These are phyloP conservation scores for Dioscorea cayenensis DNA, from an alignment of 116 monocot genomes.

Conservation along the genomic window DNA sequence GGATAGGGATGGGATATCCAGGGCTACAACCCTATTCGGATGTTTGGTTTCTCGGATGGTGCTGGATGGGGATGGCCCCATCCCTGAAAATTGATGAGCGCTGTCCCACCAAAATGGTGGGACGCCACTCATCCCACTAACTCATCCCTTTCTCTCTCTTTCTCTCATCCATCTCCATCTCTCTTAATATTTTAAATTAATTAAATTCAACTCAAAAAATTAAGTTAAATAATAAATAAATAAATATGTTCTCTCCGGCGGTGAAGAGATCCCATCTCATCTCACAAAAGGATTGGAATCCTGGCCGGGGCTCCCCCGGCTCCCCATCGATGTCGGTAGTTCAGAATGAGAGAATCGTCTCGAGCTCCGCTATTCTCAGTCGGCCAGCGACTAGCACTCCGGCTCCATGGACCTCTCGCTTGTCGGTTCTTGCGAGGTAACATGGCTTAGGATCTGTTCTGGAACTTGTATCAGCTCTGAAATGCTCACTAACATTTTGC, in stretches of 20 bases:
- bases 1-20: too few relatives aligned
- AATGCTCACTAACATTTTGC: neutral
- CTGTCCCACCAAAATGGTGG: too few relatives aligned
- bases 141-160: too few relatives aligned
- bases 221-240: too few relatives aligned
- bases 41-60: too few relatives aligned
- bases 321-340: constrained; percentile 31
- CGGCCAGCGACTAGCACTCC: constrained; percentile 85
- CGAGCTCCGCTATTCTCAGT: constrained; percentile 11
- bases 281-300: constrained; percentile 16
- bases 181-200: too few relatives aligned
- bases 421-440: constrained; percentile 79
- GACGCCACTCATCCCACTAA: too few relatives aligned
- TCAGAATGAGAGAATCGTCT: constrained; percentile 1
- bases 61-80: too few relatives aligned
- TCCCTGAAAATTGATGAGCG: too few relatives aligned
- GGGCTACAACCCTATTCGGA: too few relatives aligned
- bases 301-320: constrained; percentile 9
- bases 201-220: too few relatives aligned
- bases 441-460: neutral
- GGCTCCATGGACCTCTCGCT: constrained; percentile 84
- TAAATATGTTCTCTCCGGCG: constrained; percentile 96
- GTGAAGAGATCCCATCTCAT: constrained; percentile 40
- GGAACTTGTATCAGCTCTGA: neutral
- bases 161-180: too few relatives aligned